Evolutionary conservation across 2,329 filamentous ascomycete species (phyloP), one percentile per base, ranked within the genome.

Genomic region (Bipolaris bicolor): DNA sequence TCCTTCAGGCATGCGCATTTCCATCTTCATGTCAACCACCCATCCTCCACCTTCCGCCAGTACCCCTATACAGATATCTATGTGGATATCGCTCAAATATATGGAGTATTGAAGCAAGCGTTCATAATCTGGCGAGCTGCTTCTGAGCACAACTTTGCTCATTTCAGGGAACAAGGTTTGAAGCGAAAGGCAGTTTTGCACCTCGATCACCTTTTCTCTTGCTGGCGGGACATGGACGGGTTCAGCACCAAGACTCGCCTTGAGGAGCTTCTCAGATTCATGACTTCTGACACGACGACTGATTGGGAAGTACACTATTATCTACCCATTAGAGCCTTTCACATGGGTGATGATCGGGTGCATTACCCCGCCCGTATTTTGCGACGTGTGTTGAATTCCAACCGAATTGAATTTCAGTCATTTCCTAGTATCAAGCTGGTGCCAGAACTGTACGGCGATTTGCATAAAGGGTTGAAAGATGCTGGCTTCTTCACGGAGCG

Each of bases 121-220:
- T 26, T 61, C 2, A 24, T 49, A 16, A 52, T 58, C 41, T 61
- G 29, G 40, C 11, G 24, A 13, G 43, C 40, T 36, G 39, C 44
- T 3, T 57, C 53, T 1, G 18, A 46, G 15, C 16, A 36, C 13
- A 37, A 50, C 29, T 22, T 37, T 15, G 20, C 44, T 10, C 47
- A 16, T n/a, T 13, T 29, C 18, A 24, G 15, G 18, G 33, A 37
- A 22, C n/a, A 39, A 3, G 37, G 37, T 2, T 6, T 16, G 10
- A 49, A 43, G 47, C 45, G 49, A 18, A 43, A 43, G 16, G 40
- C 26, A 4, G 18, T 43, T 20, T 22, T 60, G 5, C 57, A 60
- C 45, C 36, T 60, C 49, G 49, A 60, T n/a, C 57, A 60, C 33
- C 20, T 51, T 13, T 39, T 47, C 37, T 54, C 49, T 7, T 48